These are phyloP conservation scores for Podospora australis DNA, from an alignment of 495 filamentous ascomycete species.

Conservation along the genomic window DNA sequence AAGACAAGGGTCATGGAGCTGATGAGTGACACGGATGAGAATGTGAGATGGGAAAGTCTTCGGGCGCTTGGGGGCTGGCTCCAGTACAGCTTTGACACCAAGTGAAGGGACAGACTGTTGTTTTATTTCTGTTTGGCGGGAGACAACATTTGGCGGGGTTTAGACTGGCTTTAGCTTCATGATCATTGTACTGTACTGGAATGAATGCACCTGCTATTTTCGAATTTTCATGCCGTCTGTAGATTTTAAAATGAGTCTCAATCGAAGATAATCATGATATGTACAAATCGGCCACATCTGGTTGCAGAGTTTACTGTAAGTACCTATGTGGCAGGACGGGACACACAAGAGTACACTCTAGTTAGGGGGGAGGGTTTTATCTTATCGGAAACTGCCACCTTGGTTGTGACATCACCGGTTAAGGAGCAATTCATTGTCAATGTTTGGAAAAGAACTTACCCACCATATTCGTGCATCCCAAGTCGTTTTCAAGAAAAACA, in stretches of 20 bases:
- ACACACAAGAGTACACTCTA: neutral
- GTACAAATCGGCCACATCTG: too few relatives aligned
- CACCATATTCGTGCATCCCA: too few relatives aligned
- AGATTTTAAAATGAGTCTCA: too few relatives aligned
- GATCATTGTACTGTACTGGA: neutral
- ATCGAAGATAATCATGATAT: too few relatives aligned
- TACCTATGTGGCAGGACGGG: neutral
- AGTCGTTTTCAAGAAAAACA: neutral
- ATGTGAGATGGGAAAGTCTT: slow-evolving; percentile 91
- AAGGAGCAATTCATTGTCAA: too few relatives aligned
- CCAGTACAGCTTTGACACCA: slow-evolving; percentile 74
- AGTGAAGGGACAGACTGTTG: slow-evolving; percentile 22
- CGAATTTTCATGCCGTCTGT: too few relatives aligned
- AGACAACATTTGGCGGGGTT: neutral
- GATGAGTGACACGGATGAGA: slow-evolving; percentile 86
- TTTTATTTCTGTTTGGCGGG: neutral
- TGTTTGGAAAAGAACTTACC: too few relatives aligned
- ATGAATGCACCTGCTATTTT: neutral
- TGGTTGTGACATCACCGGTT: slow-evolving; percentile 9
- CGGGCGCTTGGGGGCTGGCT: slow-evolving; percentile 90
- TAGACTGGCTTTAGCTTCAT: neutral
- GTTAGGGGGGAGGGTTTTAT: slow-evolving; percentile 9
- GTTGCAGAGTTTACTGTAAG: too few relatives aligned
- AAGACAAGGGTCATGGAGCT: slow-evolving; percentile 92
- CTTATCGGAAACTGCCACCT: slow-evolving; percentile 13